A percentile compares a stretch with the other conserved stretches of the same genome.
phyloP scores from a whole-genome alignment of 1,284 basidiomycete species.

The Rhizoctonia solani region DNA sequence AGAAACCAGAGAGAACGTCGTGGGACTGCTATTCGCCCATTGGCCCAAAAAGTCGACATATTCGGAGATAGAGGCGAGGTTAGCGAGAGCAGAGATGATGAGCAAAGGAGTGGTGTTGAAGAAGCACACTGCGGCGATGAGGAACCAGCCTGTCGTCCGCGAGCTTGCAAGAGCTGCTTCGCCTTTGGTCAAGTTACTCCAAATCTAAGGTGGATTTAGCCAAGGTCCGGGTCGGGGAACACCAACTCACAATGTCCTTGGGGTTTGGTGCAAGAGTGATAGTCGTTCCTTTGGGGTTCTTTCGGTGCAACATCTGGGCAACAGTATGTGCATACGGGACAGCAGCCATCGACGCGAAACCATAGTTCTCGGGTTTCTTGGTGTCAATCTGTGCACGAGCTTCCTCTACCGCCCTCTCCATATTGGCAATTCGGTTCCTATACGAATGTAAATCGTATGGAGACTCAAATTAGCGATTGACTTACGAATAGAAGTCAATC shows the following conservation, averaged over 20 bases:
- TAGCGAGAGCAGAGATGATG: conserved; percentile 79
- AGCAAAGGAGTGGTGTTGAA: conserved; percentile 90
- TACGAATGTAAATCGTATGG: conserved; percentile 27
- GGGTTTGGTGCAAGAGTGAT: conserved; percentile 81
- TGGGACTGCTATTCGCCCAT: conserved; percentile 66
- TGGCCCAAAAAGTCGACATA: conserved; percentile 71
- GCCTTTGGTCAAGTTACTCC: conserved; percentile 83
- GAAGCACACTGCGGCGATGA: conserved; percentile 78
- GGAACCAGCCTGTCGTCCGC: conserved; percentile 71
- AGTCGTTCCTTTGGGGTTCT: conserved; percentile 71
- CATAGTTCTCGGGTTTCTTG: conserved; percentile 80
- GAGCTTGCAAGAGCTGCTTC: conserved; percentile 68
- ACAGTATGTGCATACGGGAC: conserved; percentile 90
- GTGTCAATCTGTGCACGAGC: conserved; percentile 74
- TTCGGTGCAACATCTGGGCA: conserved; percentile 66
- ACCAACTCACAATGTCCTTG: conserved; percentile 70
- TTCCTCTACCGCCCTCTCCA: conserved; percentile 77
- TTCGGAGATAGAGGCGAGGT: conserved; percentile 68
- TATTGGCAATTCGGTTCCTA: conserved; percentile 67
- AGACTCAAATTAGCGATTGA: conserved; percentile 33
- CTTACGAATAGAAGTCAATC: conserved; percentile 82
- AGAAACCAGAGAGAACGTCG: conserved; percentile 73
- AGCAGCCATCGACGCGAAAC: conserved; percentile 89
- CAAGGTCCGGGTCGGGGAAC: not conserved
- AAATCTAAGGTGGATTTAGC: conserved; percentile 58